Conservation (phyloP, 78 protist genomes). For the Pelomyxa schiedti region DNA sequence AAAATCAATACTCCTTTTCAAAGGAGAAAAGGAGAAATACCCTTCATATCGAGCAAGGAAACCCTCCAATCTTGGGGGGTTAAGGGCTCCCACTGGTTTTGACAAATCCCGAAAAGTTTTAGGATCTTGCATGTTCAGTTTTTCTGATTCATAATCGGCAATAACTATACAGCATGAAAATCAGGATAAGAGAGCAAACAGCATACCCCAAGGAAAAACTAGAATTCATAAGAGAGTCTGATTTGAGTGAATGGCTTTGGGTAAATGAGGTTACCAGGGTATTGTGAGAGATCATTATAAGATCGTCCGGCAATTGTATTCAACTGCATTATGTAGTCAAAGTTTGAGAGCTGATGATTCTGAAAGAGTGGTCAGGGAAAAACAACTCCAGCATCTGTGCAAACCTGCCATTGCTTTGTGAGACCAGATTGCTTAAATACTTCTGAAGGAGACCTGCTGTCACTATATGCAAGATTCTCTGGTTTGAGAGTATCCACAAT, state of each 20-base stretch:
- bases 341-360: slow-evolving; percentile 12
- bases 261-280: too few species aligned
- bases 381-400: too few species aligned
- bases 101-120: slow-evolving; percentile 62
- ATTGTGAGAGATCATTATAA: slow-evolving; percentile 67
- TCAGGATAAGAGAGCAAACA: too few species aligned
- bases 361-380: too few species aligned
- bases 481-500: neutral
- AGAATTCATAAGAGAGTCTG: too few species aligned
- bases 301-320: slow-evolving; percentile 28
- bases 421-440: neutral
- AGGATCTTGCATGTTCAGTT: slow-evolving; percentile 46
- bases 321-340: slow-evolving; percentile 49
- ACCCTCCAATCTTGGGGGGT: neutral
- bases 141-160: slow-evolving; percentile 34
- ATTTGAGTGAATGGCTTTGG: too few species aligned
- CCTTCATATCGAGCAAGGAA: neutral
- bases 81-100: slow-evolving; percentile 79
- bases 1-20: too few species aligned
- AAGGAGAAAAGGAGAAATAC: too few species aligned
- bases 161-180: too few species aligned
- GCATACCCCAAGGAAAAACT: slow-evolving; percentile 80
- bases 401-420: neutral
- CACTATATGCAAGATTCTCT: neutral
- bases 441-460: neutral